These are phyloP conservation scores for Leucocoprinus birnbaumii DNA, from an alignment of 768 basidiomycete genomes.

Conservation along the genomic window DNA sequence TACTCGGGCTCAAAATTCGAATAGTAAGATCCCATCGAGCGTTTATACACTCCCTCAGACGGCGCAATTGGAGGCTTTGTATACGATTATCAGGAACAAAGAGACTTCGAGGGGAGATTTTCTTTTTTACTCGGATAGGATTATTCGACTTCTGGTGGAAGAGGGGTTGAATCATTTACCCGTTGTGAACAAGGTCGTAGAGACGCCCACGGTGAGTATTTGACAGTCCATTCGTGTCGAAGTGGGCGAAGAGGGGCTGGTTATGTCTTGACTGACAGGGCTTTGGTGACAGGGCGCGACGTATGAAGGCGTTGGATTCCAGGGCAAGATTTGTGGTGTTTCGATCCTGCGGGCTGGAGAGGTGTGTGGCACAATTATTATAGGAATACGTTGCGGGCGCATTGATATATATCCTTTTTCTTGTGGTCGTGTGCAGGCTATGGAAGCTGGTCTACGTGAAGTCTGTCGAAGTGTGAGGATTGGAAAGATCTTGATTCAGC, in stretches of 20 bases:
- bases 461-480: slow-evolving; percentile 94
- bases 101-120: slow-evolving; percentile 91
- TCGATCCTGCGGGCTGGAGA: slow-evolving; percentile 94
- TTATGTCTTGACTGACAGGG: not conserved
- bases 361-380: slow-evolving; percentile 36
- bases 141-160: slow-evolving; percentile 81
- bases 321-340: slow-evolving; percentile 95
- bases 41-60: slow-evolving; percentile 91
- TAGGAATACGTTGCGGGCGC: not conserved
- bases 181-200: slow-evolving; percentile 66
- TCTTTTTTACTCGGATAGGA: slow-evolving; percentile 91
- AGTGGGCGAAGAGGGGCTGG: not conserved
- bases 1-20: slow-evolving; percentile 33
- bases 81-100: slow-evolving; percentile 92
- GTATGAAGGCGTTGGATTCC: slow-evolving; percentile 92
- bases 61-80: slow-evolving; percentile 89
- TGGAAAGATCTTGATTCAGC: slow-evolving; percentile 96
- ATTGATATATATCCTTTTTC: not conserved
- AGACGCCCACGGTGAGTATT: slow-evolving; percentile 74
- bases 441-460: slow-evolving; percentile 96
- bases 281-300: slow-evolving; percentile 55
- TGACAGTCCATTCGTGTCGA: not conserved
- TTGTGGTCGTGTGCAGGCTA: slow-evolving; percentile 53
- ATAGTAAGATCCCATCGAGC: slow-evolving; percentile 60
- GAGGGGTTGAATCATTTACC: slow-evolving; percentile 88